These are phyloP conservation scores for sweet orange (Citrus sinensis) DNA, from an alignment of 345 rosid genomes.

Conservation along the genomic window DNA sequence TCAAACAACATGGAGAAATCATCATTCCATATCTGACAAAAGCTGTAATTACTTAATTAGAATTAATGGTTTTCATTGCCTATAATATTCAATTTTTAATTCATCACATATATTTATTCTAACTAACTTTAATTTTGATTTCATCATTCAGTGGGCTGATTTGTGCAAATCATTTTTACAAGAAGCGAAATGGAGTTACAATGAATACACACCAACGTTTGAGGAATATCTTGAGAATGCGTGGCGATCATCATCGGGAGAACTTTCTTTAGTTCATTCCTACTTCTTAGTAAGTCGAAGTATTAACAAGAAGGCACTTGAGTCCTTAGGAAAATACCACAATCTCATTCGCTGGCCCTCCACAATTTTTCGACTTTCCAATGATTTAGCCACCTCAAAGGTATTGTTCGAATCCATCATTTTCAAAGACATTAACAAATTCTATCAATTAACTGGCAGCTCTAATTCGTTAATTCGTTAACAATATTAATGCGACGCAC, in stretches of 20 bases:
- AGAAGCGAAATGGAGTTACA: slow-evolving; percentile 43
- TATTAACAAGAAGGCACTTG: slow-evolving; percentile 14
- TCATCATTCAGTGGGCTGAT: slow-evolving; percentile 40
- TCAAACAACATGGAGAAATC: slow-evolving; percentile 27
- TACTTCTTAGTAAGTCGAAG: slow-evolving; percentile 15
- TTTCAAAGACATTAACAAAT: too few species aligned
- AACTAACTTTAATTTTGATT: too few species aligned
- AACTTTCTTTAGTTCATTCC: slow-evolving; percentile 23
- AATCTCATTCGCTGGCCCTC: slow-evolving; percentile 34
- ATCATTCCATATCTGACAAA: slow-evolving; percentile 26
- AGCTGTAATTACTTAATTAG: slow-evolving; percentile 22
- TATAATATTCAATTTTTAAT: background rate
- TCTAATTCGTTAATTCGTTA: too few species aligned
- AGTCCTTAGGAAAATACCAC: slow-evolving; percentile 20
- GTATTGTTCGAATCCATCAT: slow-evolving; percentile 15
- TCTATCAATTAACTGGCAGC: too few species aligned
- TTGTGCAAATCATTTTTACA: slow-evolving; percentile 35
- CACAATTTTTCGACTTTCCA: slow-evolving; percentile 34
- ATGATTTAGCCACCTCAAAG: slow-evolving; percentile 44
- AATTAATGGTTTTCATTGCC: background rate
- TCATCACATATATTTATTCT: too few species aligned
- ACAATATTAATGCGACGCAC: background rate
- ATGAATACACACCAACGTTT: slow-evolving; percentile 24
- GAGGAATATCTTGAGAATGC: slow-evolving; percentile 43
- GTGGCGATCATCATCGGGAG: slow-evolving; percentile 35